phyloP scores from a whole-genome alignment of 2,329 filamentous ascomycete species.

The Leptographium wingfieldii region DNA sequence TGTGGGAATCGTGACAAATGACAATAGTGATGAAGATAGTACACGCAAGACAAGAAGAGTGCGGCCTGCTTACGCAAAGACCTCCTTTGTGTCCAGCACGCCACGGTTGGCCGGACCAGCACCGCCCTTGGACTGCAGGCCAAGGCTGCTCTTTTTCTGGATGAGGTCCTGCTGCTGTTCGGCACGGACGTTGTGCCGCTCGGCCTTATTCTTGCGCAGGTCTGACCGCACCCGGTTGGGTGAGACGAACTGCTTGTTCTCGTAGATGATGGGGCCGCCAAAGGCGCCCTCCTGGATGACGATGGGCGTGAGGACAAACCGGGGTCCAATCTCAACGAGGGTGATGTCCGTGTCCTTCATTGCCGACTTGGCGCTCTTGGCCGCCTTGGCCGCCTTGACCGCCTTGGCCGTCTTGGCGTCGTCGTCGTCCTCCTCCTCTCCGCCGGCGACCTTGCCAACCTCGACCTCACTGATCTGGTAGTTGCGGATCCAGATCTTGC shows the following conservation, averaged over 20 bases:
- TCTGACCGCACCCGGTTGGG: constrained; percentile 90
- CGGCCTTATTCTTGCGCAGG: constrained; percentile 61
- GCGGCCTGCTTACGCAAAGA: constrained; percentile 50
- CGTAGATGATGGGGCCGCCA: constrained; percentile 91
- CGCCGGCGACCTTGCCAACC: constrained; percentile 31
- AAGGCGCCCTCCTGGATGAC: constrained; percentile 93
- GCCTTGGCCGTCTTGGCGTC: constrained; percentile 34
- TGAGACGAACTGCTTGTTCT: constrained; percentile 94
- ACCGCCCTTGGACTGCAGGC: constrained; percentile 51
- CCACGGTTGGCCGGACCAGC: constrained; percentile 50
- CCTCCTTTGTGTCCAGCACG: constrained; percentile 60
- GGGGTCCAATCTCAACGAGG: constrained; percentile 84
- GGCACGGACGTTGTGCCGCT: constrained; percentile 61
- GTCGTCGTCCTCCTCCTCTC: constrained; percentile 19
- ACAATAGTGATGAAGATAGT: neutral
- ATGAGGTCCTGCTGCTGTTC: constrained; percentile 62
- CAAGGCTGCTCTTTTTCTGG: constrained; percentile 64
- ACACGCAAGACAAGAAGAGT: neutral
- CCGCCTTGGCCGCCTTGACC: constrained; percentile 14
- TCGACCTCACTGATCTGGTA: constrained; percentile 88
- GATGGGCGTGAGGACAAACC: constrained; percentile 87
- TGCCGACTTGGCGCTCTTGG: constrained; percentile 11
- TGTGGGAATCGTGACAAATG: neutral
- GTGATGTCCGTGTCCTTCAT: constrained; percentile 59
- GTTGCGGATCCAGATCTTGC: constrained; percentile 90